Percentiles rank a stretch among this genome's conserved stretches.
phyloP scores from a whole-genome alignment of 1,284 basidiomycete species.

The Puccinia sorghi region DNA sequence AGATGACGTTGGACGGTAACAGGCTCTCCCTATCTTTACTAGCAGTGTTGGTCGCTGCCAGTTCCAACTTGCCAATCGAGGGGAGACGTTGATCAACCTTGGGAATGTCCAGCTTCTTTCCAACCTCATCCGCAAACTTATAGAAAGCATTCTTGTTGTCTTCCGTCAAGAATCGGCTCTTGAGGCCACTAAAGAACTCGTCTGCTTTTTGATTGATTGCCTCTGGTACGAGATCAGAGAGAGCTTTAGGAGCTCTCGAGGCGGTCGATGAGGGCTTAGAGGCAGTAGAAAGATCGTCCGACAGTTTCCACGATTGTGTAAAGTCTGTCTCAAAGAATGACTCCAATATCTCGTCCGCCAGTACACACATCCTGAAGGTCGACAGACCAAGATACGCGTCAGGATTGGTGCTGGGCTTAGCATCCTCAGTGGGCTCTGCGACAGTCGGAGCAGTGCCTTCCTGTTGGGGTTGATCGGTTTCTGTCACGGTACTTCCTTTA shows the following conservation, averaged over 20 bases:
- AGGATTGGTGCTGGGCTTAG: slow-evolving; percentile 36
- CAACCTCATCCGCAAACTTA: slow-evolving; percentile 85
- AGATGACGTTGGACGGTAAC: slow-evolving; percentile 60
- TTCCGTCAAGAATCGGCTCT: slow-evolving; percentile 82
- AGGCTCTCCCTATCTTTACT: slow-evolving; percentile 84
- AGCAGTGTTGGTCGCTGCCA: slow-evolving; percentile 67
- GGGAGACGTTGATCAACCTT: slow-evolving; percentile 55
- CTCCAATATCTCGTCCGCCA: slow-evolving; percentile 90
- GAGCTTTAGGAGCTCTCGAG: slow-evolving; percentile 28
- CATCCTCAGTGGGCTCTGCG: slow-evolving; percentile 11
- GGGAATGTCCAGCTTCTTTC: slow-evolving; percentile 77
- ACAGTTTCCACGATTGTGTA: slow-evolving; percentile 79
- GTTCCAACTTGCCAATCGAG: slow-evolving; percentile 78
- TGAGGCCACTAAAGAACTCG: slow-evolving; percentile 61
- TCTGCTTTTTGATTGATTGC: slow-evolving; percentile 56
- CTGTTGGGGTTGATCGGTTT: slow-evolving; percentile 46
- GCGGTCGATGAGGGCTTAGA: slow-evolving; percentile 58
- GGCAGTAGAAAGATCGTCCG: slow-evolving; percentile 64
- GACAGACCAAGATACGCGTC: slow-evolving; percentile 58
- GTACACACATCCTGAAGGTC: slow-evolving; percentile 94
- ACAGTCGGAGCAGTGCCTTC: slow-evolving; percentile 4
- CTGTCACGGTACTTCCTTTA: slow-evolving; percentile 2
- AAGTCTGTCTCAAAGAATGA: slow-evolving; percentile 91
- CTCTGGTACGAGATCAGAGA: slow-evolving; percentile 39
- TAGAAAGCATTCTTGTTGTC: slow-evolving; percentile 82